Percentiles rank a stretch among this genome's conserved stretches.
These are phyloP conservation scores for Penicillium sp. DNA, from an alignment of 2,329 filamentous ascomycete genomes.

Conservation along the genomic window DNA sequence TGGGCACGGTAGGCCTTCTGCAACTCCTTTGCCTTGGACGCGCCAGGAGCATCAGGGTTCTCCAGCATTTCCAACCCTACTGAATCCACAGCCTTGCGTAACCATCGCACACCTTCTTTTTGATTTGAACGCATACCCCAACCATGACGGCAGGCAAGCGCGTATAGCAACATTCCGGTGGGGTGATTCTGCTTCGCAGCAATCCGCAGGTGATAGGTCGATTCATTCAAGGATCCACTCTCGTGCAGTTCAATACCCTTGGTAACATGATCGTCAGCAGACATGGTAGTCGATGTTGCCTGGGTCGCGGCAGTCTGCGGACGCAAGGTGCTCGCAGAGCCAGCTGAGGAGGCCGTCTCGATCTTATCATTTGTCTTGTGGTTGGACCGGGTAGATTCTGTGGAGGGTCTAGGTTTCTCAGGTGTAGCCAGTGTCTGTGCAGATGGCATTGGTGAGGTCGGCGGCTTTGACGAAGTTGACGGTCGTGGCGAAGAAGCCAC, in stretches of 20 bases:
- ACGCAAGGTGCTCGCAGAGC: slow-evolving; percentile 65
- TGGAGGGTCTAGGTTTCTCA: slow-evolving; percentile 11
- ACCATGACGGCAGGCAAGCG: slow-evolving; percentile 89
- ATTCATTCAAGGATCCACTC: slow-evolving; percentile 83
- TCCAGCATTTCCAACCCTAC: slow-evolving; percentile 81
- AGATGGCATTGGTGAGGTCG: slow-evolving; percentile 1
- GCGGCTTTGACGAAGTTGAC: background rate
- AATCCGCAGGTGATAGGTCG: slow-evolving; percentile 90
- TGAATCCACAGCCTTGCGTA: slow-evolving; percentile 84
- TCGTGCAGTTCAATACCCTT: slow-evolving; percentile 92
- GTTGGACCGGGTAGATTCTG: slow-evolving; percentile 6
- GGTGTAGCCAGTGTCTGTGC: background rate
- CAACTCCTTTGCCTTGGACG: slow-evolving; percentile 62
- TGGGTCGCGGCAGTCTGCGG: slow-evolving; percentile 37
- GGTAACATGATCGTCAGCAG: slow-evolving; percentile 79
- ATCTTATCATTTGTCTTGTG: slow-evolving; percentile 28
- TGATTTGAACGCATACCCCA: slow-evolving; percentile 97
- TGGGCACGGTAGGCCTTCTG: slow-evolving; percentile 85
- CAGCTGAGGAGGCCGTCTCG: slow-evolving; percentile 56
- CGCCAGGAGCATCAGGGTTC: slow-evolving; percentile 55
- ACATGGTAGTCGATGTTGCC: slow-evolving; percentile 29
- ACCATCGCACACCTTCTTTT: slow-evolving; percentile 85
- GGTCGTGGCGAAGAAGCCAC: background rate
- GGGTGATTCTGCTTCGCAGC: slow-evolving; percentile 84
- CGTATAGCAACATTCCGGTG: slow-evolving; percentile 94